A percentile compares a stretch with the other conserved stretches of the same genome.
These are phyloP conservation scores for Deakozyma indianensis DNA, from an alignment of 805 yeast genomes.

Conservation along the genomic window DNA sequence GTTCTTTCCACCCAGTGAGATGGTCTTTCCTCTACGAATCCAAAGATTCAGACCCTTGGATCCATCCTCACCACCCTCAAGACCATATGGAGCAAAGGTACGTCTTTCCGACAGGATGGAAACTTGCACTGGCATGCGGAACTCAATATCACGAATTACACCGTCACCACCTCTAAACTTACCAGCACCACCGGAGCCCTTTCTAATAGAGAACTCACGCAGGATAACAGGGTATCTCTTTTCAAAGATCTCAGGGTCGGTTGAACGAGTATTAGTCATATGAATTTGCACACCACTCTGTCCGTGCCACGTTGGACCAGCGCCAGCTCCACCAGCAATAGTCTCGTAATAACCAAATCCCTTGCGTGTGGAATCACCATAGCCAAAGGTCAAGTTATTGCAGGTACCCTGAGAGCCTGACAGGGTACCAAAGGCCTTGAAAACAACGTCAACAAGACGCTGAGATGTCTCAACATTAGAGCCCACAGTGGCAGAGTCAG, in stretches of 20 bases:
- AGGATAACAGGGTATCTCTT: slow-evolving; percentile 75
- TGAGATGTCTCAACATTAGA: slow-evolving; percentile 95
- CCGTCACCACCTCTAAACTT: slow-evolving; percentile 70
- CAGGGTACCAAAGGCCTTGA: slow-evolving; percentile 75
- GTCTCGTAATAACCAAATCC: slow-evolving; percentile 91
- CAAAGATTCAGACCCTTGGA: slow-evolving; percentile 48
- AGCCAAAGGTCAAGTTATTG: slow-evolving; percentile 87
- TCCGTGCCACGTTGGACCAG: slow-evolving; percentile 77
- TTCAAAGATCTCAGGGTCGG: slow-evolving; percentile 83
- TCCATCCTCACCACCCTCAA: slow-evolving; percentile 72
- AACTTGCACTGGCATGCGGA: slow-evolving; percentile 53
- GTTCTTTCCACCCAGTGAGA: slow-evolving; percentile 54
- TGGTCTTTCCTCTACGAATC: slow-evolving; percentile 19
- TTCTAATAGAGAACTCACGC: slow-evolving; percentile 54
- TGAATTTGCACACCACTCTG: slow-evolving; percentile 85
- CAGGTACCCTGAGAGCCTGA: slow-evolving; percentile 96
- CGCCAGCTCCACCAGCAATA: slow-evolving; percentile 93
- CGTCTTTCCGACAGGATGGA: slow-evolving; percentile 82
- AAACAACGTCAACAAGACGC: slow-evolving; percentile 76
- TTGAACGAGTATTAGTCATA: slow-evolving; percentile 86
- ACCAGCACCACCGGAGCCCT: slow-evolving; percentile 73
- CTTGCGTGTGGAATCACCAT: slow-evolving; percentile 44
- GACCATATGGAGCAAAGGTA: slow-evolving; percentile 72
- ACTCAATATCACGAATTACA: slow-evolving; percentile 72
- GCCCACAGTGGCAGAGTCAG: slow-evolving; percentile 85